These are phyloP conservation scores for Cenchrus purpureus DNA, from an alignment of 176 grass and related monocot species.

Conservation along the genomic window DNA sequence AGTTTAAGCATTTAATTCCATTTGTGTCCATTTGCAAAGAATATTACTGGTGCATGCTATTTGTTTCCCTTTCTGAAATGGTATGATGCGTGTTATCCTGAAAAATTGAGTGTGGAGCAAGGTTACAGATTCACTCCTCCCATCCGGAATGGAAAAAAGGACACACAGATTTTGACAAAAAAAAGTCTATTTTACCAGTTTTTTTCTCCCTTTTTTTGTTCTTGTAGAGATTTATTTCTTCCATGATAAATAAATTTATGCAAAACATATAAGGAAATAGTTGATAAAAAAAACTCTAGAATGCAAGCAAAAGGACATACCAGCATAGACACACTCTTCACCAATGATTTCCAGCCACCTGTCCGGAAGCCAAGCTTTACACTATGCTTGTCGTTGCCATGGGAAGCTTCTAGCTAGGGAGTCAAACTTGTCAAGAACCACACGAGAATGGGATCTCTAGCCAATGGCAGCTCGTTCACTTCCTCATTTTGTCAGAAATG, in stretches of 20 bases:
- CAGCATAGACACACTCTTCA: background rate
- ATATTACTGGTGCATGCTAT: constrained; percentile 8
- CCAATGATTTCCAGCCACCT: constrained; percentile 13
- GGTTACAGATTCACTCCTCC: background rate
- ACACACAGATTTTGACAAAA: background rate
- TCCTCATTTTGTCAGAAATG: constrained; percentile 1
- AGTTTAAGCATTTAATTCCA: constrained; percentile 45
- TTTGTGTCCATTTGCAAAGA: constrained; percentile 8
- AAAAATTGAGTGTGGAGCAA: constrained; percentile 6
- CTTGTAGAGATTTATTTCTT: background rate
- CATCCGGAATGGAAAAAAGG: background rate
- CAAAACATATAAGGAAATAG: background rate
- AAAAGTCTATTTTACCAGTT: background rate
- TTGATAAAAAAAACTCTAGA: background rate
- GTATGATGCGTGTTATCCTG: background rate
- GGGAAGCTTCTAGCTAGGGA: background rate
- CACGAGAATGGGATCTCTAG: background rate
- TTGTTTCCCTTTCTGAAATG: background rate
- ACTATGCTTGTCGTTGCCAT: background rate
- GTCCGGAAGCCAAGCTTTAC: background rate
- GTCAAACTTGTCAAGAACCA: background rate
- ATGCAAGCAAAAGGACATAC: constrained; percentile 5
- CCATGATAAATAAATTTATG: background rate
- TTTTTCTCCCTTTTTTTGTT: background rate
- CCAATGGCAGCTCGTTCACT: background rate